Evolutionary conservation across 192 early-diverging fungal species (phyloP), one percentile per base, ranked within the genome.

Genomic region (Backusella westeae): DNA sequence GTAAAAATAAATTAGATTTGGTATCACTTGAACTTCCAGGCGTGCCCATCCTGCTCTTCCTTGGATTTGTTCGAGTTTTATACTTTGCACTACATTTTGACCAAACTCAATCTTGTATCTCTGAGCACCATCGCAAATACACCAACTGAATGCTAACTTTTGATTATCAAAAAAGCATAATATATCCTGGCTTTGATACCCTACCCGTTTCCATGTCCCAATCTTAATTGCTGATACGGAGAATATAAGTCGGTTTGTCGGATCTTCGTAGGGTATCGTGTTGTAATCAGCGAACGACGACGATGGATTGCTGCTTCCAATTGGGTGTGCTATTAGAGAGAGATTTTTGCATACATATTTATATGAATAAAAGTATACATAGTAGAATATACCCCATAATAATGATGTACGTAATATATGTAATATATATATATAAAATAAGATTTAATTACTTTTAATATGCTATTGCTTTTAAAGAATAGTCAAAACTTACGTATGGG

Each of bases 181-280:
- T 44, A 91, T 56, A 72, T 88, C 88, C 6, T 77, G 84, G 7
- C 72, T 65, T 39, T 82, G 78, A 67, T 90, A 75, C 3, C 88
- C 80, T 73, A 91, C 89, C 56, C 90, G 82, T 74, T 88, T 84
- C 90, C 90, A 91, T 10, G 87, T 87, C 52, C 90, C 90, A 36
- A 91, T 91, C 8, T 85, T 80, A 17, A 90, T 77, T n/a, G 86
- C 86, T 69, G 89, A 85, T 46, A 78, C 83, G 52, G 87, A 81
- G 34, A 90, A 29, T 12, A 29, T 3, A 3, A 12, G 21, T 29
- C 23, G 6, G 7, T 63, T 63, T 14, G 4, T 63, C 29, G 56
- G 56, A 63, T 63, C n/a, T 63, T 63, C 56, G 56, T 29, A 63
- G 23, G 26, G 56, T 4, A 63, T 29, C 0, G 56, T 12, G 12